Evolutionary conservation across 2,329 filamentous ascomycete genomes (phyloP), one percentile per base, ranked within the genome.

Genomic region (Ceratocystis cubensis): DNA sequence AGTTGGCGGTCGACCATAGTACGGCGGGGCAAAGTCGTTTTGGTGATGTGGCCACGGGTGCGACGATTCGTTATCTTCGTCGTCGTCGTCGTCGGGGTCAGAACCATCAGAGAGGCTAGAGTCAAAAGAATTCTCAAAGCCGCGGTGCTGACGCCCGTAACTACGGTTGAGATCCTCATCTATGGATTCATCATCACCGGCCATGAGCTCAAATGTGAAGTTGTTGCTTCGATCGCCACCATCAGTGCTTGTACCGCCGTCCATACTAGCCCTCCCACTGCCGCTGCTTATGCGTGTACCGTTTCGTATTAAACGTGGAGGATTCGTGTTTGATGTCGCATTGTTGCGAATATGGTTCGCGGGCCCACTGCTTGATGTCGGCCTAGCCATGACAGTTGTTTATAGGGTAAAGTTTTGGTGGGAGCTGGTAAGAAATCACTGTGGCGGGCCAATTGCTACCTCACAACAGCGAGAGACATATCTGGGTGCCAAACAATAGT

Each of bases 1-100:
- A 1, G 91, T 96, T 0, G 94, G 94, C n/a, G 94, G 94, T 2
- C 93, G 86, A 70, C 95, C 95, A 80, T 99, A 99, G 80, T 97
- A 97, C 17, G 94, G 94, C 30, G 94, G 94, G 63, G 82, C 82
- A 70, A 85, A 84, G 74, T 81, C 80, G 75, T 83, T 82, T 68
- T 80, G 80, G 62, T 78, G 79, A 22, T 78, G 74, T 10, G 78
- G 79, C 17, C 75, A 79, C 10, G 78, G 78, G 3, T 76, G 76
- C 6, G 75, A 74, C 56, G 75, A 74, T 57, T 75, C 63, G 25
- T 64, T 41, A 17, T 30, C 37, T 1, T 65, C 65, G 33, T 67
- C 65, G 13, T 56, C 62, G 5, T 50, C 66, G 17, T 46, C 56
- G 20, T 22, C 45, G 28, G 22, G 25, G 33, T 57, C 48, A 10